These are phyloP conservation scores for Daedaleopsis sinensis DNA, from an alignment of 768 basidiomycete species.

Conservation along the genomic window DNA sequence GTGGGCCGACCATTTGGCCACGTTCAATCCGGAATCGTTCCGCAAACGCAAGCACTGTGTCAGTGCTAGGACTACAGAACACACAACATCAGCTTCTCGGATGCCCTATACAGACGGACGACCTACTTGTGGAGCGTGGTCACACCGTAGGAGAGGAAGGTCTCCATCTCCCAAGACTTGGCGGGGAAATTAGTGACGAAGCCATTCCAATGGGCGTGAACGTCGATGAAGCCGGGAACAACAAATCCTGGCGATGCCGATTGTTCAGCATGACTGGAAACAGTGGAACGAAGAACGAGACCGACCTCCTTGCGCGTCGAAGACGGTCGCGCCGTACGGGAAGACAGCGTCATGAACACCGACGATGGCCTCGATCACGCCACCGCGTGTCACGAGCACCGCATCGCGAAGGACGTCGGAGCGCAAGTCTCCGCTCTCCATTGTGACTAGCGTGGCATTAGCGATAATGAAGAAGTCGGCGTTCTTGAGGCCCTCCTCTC, in stretches of 20 bases:
- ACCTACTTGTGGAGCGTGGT: slow-evolving; percentile 75
- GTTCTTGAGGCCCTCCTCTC: slow-evolving; percentile 26
- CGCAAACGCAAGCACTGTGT: slow-evolving; percentile 61
- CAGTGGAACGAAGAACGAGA: neutral
- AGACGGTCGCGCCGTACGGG: slow-evolving; percentile 35
- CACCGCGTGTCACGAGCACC: slow-evolving; percentile 54
- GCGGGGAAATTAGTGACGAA: slow-evolving; percentile 56
- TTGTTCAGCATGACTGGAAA: neutral
- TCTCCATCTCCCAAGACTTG: slow-evolving; percentile 73
- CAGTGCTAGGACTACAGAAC: slow-evolving; percentile 58
- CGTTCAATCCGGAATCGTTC: slow-evolving; percentile 72
- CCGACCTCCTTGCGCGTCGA: slow-evolving; percentile 66
- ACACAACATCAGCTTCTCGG: neutral
- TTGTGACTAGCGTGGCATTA: slow-evolving; percentile 73
- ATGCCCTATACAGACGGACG: neutral
- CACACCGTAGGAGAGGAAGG: slow-evolving; percentile 76
- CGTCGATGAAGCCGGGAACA: slow-evolving; percentile 74
- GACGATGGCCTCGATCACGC: slow-evolving; percentile 48
- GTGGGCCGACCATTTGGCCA: slow-evolving; percentile 68
- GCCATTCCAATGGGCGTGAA: slow-evolving; percentile 76
- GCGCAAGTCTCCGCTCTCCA: slow-evolving; percentile 55
- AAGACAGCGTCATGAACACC: slow-evolving; percentile 40
- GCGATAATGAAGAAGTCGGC: slow-evolving; percentile 57
- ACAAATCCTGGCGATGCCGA: slow-evolving; percentile 50
- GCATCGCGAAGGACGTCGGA: slow-evolving; percentile 57